A percentile compares a stretch with the other conserved stretches of the same genome.
Conservation (phyloP, 2,329 filamentous ascomycete genomes). For the Bimuria novae-zelandiae region DNA sequence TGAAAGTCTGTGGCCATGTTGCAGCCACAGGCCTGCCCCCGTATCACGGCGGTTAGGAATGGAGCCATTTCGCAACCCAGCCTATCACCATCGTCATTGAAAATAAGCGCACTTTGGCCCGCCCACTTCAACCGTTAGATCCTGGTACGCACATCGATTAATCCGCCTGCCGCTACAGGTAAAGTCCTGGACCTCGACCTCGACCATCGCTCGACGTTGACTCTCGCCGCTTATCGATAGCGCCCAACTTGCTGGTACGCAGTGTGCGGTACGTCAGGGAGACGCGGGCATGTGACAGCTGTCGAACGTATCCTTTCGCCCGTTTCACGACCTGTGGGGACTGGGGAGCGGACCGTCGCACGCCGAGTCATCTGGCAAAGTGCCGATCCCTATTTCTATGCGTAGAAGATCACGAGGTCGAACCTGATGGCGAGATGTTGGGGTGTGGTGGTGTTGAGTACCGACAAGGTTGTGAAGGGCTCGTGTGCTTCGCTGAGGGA, state of each 20-base stretch:
- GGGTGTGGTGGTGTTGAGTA: background rate
- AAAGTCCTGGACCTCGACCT: slow-evolving; percentile 9
- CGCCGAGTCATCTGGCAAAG: slow-evolving; percentile 24
- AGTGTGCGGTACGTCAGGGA: slow-evolving; percentile 7
- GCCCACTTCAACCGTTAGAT: slow-evolving; percentile 8
- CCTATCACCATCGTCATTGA: slow-evolving; percentile 31
- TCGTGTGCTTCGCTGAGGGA: no score
- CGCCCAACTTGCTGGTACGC: slow-evolving; percentile 1
- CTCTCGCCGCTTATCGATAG: slow-evolving; percentile 4
- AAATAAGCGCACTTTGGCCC: slow-evolving; percentile 15
- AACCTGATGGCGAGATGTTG: slow-evolving; percentile 18
- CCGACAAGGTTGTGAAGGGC: no score
- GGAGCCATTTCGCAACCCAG: slow-evolving; percentile 17
- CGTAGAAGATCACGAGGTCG: slow-evolving; percentile 30
- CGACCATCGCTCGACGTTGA: background rate
- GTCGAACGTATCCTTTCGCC: slow-evolving; percentile 16
- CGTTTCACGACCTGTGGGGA: slow-evolving; percentile 32
- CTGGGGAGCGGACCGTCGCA: slow-evolving; percentile 35
- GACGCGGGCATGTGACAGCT: slow-evolving; percentile 35
- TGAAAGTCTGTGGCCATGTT: slow-evolving; percentile 22
- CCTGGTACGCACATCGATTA: slow-evolving; percentile 23
- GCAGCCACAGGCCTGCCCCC: slow-evolving; percentile 32
- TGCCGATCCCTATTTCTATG: slow-evolving; percentile 29
- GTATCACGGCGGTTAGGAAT: slow-evolving; percentile 27
- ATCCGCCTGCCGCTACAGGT: slow-evolving; percentile 25